These are phyloP conservation scores for Pyrus pyrifolia DNA, from an alignment of 306 rosid species.

Conservation along the genomic window DNA sequence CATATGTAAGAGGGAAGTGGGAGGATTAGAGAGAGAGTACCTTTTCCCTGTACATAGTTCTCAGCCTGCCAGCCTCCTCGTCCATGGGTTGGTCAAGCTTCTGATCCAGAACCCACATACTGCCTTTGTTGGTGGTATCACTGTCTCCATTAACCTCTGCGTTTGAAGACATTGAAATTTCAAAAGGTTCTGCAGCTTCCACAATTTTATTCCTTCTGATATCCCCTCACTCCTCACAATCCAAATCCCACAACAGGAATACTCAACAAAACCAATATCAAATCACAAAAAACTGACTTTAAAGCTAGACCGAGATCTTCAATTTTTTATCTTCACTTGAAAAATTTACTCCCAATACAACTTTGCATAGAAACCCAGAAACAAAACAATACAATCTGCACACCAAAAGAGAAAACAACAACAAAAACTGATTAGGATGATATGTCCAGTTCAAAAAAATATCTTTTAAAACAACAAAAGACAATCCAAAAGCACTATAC, in stretches of 20 bases:
- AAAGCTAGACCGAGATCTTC: constrained; percentile 14
- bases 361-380: constrained; percentile 19
- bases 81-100: constrained; percentile 93
- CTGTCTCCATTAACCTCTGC: constrained; percentile 46
- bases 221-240: constrained; percentile 15
- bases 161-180: constrained; percentile 53
- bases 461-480: neutral
- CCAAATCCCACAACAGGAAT: neutral
- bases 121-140: constrained; percentile 41
- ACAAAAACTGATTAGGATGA: neutral
- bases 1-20: neutral
- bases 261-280: constrained; percentile 7
- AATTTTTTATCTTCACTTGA: constrained; percentile 29
- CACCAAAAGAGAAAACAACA: neutral
- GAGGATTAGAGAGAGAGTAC: constrained; percentile 29
- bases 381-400: constrained; percentile 21
- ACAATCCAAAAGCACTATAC: neutral
- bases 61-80: constrained; percentile 85
- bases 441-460: neutral
- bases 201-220: constrained; percentile 15
- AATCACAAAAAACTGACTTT: constrained; percentile 1
- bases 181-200: constrained; percentile 18
- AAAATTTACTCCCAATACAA: constrained; percentile 17
- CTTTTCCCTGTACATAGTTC: constrained; percentile 86
- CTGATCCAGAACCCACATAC: constrained; percentile 94